Evolutionary conservation across 192 early-diverging fungal genomes (phyloP).

Genomic region (Haplosporangium gracile): DNA sequence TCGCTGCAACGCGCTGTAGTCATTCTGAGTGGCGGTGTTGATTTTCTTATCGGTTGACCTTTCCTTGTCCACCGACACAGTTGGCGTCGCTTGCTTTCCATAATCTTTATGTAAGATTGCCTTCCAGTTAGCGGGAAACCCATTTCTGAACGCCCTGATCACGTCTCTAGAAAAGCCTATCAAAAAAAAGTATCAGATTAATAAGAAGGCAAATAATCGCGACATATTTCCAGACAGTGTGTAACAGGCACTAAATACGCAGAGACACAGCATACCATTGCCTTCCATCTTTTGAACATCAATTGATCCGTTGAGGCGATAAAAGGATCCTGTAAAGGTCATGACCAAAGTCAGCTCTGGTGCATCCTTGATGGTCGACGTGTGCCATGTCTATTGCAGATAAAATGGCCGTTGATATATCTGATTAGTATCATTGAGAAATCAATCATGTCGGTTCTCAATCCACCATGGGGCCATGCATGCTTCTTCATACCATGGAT

Average conservation of each 20-base stretch:
- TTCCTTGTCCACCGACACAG: not conserved
- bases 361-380: conserved; percentile 13
- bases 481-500: not conserved
- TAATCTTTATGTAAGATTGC: not conserved
- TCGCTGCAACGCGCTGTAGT: too few relatives aligned
- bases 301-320: conserved; percentile 11
- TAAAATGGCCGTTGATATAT: not conserved
- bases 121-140: conserved; percentile 23
- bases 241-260: not conserved
- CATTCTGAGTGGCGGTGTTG: not conserved
- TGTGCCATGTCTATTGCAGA: conserved; percentile 15
- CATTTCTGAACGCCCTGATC: conserved; percentile 10
- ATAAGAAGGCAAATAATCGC: too few relatives aligned
- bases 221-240: too few relatives aligned
- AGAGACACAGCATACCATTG: conserved; percentile 14
- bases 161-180: conserved; percentile 17
- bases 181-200: too few relatives aligned
- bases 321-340: conserved; percentile 12
- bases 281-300: conserved; percentile 8
- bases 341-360: not conserved
- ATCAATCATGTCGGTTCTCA: too few relatives aligned
- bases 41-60: not conserved
- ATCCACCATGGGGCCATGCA: too few relatives aligned
- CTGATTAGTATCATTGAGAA: not conserved
- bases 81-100: not conserved